Evolutionary conservation across 2,329 filamentous ascomycete species (phyloP).

Genomic region (Ophiostoma himal-ulmi): DNA sequence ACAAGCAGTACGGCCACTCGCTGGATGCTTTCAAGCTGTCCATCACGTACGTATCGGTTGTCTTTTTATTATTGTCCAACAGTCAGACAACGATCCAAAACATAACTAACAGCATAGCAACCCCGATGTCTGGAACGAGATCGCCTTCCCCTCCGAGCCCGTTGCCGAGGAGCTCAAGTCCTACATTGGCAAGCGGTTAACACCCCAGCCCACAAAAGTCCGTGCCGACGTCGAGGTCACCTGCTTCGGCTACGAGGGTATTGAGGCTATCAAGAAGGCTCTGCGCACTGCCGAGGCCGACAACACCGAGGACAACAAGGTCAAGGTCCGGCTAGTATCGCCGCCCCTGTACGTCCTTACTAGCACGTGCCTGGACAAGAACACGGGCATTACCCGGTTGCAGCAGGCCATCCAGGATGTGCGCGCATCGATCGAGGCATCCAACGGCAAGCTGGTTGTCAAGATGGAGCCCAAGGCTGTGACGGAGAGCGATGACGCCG

Average conservation of each 20-base stretch:
- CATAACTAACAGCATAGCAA: constrained; percentile 51
- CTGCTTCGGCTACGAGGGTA: constrained; percentile 93
- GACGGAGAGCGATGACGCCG: constrained; percentile 95
- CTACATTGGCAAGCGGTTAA: constrained; percentile 96
- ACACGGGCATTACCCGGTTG: constrained; percentile 71
- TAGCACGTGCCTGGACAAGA: constrained; percentile 92
- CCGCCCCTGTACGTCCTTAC: constrained; percentile 95
- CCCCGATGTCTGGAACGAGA: constrained; percentile 91
- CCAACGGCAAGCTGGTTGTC: constrained; percentile 74
- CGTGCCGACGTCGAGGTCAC: constrained; percentile 96
- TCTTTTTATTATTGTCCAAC: neutral
- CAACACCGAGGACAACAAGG: constrained; percentile 87
- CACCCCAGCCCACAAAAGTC: constrained; percentile 97
- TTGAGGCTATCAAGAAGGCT: constrained; percentile 94
- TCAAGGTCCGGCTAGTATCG: constrained; percentile 98
- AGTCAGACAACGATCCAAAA: neutral
- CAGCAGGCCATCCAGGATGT: constrained; percentile 89
- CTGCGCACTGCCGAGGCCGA: constrained; percentile 84
- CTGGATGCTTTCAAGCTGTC: constrained; percentile 98
- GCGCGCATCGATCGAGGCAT: constrained; percentile 67
- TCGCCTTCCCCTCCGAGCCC: constrained; percentile 77
- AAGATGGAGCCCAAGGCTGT: constrained; percentile 99
- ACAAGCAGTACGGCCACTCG: constrained; percentile 94
- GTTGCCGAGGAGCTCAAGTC: constrained; percentile 85
- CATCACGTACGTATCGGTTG: constrained; percentile 65